Base-by-base conservation (phyloP, 2,329 filamentous ascomycete species). In the Aureobasidium sp. region DNA sequence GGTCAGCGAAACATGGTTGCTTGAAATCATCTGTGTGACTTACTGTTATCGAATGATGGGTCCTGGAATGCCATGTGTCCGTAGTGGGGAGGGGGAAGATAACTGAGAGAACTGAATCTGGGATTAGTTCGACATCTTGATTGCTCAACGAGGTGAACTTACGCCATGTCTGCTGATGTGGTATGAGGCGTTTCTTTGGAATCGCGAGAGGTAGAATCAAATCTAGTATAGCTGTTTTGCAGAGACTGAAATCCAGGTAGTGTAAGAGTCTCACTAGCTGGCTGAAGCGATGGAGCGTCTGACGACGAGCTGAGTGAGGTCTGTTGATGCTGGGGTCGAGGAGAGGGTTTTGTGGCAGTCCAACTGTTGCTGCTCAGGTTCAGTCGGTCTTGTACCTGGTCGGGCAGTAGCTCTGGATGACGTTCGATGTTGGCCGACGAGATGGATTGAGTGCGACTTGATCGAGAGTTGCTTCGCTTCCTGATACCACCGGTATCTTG, bases 1-100 rank as follows among this genome's bases (percentile, higher is more conserved):
- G 25, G 34, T 59, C 29, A 59, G 57, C 45, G 21, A 36, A n/a
- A 21, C 16, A 15, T 32, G 11, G 15, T n/a, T 27, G 13, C 11
- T 30, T 10, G 34, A 25, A 11, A 37, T 34, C 7, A 36, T 37
- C 21, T 29, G 27, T 13, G n/a, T 27, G 34, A 68, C 71, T 63
- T 65, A 73, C 71, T 69, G 30, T 65, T 63, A 52, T 72, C 69
- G 11, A 68, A 69, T 30, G 65, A 69, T 67, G 34, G 65, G 59
- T 49, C 62, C 59, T 61, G 53, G 41, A 63, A 63, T 29, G 61
- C 61, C 54, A 63, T 59, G 48, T 65, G 63, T 50, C 69, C 70
- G 66, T 73, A 73, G 44, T 72, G 70, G 44, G 70, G 70, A 63
- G 71, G 71, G 53, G 73, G 70, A 29, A 73, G 67, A 64, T 70